Evolutionary conservation across 2,329 filamentous ascomycete species (phyloP), one percentile per base, ranked within the genome.

Genomic region (Pestalotiopsis sp.): DNA sequence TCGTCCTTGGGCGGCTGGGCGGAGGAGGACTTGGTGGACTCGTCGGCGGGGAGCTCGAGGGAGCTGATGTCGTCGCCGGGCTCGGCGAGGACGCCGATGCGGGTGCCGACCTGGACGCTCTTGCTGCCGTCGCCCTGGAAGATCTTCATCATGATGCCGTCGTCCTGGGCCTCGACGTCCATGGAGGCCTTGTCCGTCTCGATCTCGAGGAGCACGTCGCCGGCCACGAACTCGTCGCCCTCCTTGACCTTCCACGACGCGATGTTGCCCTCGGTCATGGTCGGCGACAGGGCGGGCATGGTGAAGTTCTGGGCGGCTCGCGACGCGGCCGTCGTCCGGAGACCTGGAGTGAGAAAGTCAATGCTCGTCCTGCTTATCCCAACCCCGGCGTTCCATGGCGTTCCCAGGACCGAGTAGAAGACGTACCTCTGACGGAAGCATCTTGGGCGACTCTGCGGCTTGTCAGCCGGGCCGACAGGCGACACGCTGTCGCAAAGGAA

Each of bases 131-230:
- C 91, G 58, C 84, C 84, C 77, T 90, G 84, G 77, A 90, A 88
- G 75, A 97, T 95, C 86, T 96, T 97, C 78, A 94, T 90, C 80
- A 97, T 83, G 74, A 95, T 85, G 57, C 94, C 94, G 77, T 97
- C 93, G 59, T 97, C 94, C 82, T 96, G 94, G 56, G 94, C 94
- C 84, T 97, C 94, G 31, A 97, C 94, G 75, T 97, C 94, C 93
- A 97, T 97, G 68, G 93, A 93, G 68, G 94, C 94, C 86, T 97
- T 97, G 82, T 97, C 94, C 69, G 94, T 97, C 84, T 97, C 94
- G 79, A 97, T 96, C 82, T 97, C 94, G 69, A 97, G 89, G 65
- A 97, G 86, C 39, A 97, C 93, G 80, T 97, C 94, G 73, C 94
- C 94, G 68, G 93, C 92, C 64, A 88, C 85, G 81, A 94, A 97